Percentiles rank a stretch among this genome's conserved stretches.
Evolutionary conservation across 2,329 filamentous ascomycete genomes (phyloP).

Genomic region (Xylaria hypoxylon): DNA sequence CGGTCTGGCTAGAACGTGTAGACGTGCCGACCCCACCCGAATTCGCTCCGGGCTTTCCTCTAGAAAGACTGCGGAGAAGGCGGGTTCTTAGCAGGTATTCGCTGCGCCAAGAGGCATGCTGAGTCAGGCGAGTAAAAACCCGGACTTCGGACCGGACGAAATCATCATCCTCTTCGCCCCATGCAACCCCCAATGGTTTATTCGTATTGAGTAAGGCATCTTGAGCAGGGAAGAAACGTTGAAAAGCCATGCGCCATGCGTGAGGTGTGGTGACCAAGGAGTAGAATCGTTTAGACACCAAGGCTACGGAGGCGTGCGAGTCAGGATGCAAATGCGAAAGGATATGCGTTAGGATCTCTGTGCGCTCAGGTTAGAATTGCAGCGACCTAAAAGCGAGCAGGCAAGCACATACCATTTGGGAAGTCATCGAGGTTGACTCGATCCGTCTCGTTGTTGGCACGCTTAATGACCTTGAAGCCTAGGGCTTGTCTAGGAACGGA

Average conservation of each 20-base stretch:
- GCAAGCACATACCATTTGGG: conserved; percentile 78
- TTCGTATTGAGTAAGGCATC: conserved; percentile 61
- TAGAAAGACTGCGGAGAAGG: conserved; percentile 81
- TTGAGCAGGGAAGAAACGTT: conserved; percentile 87
- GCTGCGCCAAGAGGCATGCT: conserved; percentile 91
- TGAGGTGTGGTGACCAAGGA: conserved; percentile 88
- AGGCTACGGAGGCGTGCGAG: conserved; percentile 82
- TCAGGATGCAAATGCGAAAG: conserved; percentile 89
- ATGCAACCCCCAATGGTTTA: conserved; percentile 54
- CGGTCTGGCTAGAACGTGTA: conserved; percentile 61
- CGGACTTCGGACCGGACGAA: conserved; percentile 77
- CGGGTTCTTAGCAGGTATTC: conserved; percentile 92
- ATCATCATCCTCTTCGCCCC: conserved; percentile 62
- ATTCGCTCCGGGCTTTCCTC: conserved; percentile 79
- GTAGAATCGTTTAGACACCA: conserved; percentile 91
- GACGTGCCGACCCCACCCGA: conserved; percentile 64
- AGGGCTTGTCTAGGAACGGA: conserved; percentile 60
- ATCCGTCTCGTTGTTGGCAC: conserved; percentile 54
- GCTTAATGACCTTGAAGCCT: conserved; percentile 68
- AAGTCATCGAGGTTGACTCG: conserved; percentile 67
- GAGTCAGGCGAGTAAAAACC: conserved; percentile 83
- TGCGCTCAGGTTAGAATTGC: conserved; percentile 41
- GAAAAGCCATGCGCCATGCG: conserved; percentile 92
- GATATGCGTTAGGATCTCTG: conserved; percentile 92
- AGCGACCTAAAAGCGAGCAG: conserved; percentile 33